Evolutionary conservation across 2,329 filamentous ascomycete species (phyloP), one percentile per base, ranked within the genome.

Genomic region (Cordyceps farinosa): DNA sequence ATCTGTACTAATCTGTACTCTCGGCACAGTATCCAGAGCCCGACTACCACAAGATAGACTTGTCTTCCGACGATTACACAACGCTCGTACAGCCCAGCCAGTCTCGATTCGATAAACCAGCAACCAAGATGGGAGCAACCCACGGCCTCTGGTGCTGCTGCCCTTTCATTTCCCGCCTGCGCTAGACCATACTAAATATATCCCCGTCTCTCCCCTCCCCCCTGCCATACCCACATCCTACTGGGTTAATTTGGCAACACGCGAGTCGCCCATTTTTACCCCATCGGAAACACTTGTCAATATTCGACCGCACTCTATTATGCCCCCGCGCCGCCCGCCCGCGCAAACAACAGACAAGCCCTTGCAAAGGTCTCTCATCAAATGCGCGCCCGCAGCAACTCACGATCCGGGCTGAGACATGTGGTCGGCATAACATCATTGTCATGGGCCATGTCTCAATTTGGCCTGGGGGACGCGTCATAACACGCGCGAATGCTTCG

Each of bases 111-210:
- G 29, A 48, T 48, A 48, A 48, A 40, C n/a, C 45, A 48, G 8
- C 44, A 48, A 29, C 22, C 45, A 48, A 48, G 22, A 22, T 48
- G 45, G 8, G 7, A 17, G 11, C 32, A 30, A 51, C 50, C 50
- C 38, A 40, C 38, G 38, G 38, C 38, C 40, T 27, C 5, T 3
- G 22, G 7, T 47, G 27, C 17, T 34, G 48, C 42, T 36, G 44
- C 45, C 60, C 44, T 48, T 58, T 63, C 61, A 63, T 63, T 63
- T 63, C 61, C 61, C 53, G 17, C 38, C 36, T 34, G 53, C 52
- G 53, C 53, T 40, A 22, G 47, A 32, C n/a, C 34, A 22, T 62
- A 29, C 61, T 63, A 58, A 63, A 63, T 57, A 63, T 63, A 63
- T 63, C 53, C 36, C 22, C 22, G 22, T 22, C 22, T 22, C 22